Evolutionary conservation across 345 rosid genomes (phyloP).

Genomic region (Anacardium occidentale): DNA sequence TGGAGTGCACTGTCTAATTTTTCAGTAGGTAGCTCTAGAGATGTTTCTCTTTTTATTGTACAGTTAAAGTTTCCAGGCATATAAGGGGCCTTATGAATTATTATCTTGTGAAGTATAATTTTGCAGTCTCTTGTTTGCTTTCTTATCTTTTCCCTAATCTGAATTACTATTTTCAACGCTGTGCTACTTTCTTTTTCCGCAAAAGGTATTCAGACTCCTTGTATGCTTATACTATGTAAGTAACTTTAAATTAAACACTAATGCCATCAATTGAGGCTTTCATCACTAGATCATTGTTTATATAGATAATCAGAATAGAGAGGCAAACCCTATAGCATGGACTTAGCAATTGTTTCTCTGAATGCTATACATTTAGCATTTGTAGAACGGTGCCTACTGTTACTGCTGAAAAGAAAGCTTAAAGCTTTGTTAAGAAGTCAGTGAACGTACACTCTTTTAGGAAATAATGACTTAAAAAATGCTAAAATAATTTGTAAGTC

Average conservation of each 20-base stretch:
- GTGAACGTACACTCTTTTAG: conserved; percentile 3
- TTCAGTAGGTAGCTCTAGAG: conserved; percentile 36
- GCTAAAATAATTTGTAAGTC: neutral
- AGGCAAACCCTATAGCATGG: neutral
- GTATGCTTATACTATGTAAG: conserved; percentile 10
- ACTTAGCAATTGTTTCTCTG: neutral
- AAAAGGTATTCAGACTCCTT: conserved; percentile 6
- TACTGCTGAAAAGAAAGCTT: neutral
- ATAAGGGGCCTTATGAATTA: conserved; percentile 34
- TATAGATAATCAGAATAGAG: conserved; percentile 1
- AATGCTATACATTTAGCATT: neutral
- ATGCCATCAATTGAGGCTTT: neutral
- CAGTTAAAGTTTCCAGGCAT: conserved; percentile 36
- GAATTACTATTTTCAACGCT: conserved; percentile 1
- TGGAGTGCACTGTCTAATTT: conserved; percentile 32
- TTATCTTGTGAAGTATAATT: conserved; percentile 41
- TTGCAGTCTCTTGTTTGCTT: conserved; percentile 17
- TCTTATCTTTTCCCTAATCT: neutral
- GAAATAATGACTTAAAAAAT: neutral
- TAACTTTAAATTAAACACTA: conserved; percentile 8
- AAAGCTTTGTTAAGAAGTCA: neutral
- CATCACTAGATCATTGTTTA: conserved; percentile 4
- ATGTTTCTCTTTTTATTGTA: conserved; percentile 38
- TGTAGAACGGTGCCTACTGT: neutral
- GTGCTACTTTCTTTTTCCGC: neutral